Percentiles rank a stretch among this genome's conserved stretches.
phyloP scores from a whole-genome alignment of 2,329 filamentous ascomycete species.

The Diplodia sapinea region DNA sequence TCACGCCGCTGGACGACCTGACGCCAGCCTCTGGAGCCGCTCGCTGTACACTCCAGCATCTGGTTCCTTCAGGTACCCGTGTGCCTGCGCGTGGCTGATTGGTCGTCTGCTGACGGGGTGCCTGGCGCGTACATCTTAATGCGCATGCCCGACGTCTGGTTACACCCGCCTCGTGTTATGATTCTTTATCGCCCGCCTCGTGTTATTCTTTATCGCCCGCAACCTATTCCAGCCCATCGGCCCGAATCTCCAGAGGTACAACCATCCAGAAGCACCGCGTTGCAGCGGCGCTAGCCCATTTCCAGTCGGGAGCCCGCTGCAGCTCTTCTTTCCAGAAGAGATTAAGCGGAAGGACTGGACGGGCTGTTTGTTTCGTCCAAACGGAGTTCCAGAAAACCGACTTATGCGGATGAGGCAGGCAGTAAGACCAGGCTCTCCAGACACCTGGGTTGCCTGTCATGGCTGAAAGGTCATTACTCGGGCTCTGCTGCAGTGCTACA shows the following conservation, averaged over 20 bases:
- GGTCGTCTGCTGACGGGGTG: constrained; percentile 7
- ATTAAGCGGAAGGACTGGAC: constrained; percentile 13
- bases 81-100: not conserved
- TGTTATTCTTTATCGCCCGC: not conserved
- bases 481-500: constrained; percentile 8
- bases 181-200: no score
- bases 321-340: not conserved
- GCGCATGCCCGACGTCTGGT: constrained; percentile 1
- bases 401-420: constrained; percentile 24
- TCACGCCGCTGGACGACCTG: not conserved
- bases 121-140: constrained; percentile 6
- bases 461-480: not conserved
- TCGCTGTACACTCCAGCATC: not conserved
- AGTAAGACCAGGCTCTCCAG: constrained; percentile 3
- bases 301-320: not conserved
- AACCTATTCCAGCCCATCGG: constrained; percentile 2
- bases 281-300: constrained; percentile 2
- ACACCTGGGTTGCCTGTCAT: constrained; percentile 21
- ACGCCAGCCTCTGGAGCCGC: not conserved
- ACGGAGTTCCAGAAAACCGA: not conserved
- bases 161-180: constrained; percentile 8
- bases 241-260: constrained; percentile 16
- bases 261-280: not conserved
- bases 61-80: not conserved
- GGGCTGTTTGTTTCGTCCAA: constrained; percentile 4